A percentile compares a stretch with the other conserved stretches of the same genome.
phyloP scores from a whole-genome alignment of 2,329 filamentous ascomycete genomes.

The Coleophoma crateriformis region DNA sequence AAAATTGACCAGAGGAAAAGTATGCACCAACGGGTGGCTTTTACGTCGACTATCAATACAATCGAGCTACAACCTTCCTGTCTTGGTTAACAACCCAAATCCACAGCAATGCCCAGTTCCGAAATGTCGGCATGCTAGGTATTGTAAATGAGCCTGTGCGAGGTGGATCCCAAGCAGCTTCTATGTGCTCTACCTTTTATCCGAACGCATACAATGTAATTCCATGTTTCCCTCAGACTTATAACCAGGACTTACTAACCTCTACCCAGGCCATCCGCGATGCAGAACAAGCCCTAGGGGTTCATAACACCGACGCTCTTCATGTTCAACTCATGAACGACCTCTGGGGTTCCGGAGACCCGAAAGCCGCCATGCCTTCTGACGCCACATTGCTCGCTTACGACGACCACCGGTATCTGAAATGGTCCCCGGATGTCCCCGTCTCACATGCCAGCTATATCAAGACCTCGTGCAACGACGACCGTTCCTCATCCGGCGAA shows the following conservation, averaged over 20 bases:
- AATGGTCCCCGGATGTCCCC: slow-evolving; percentile 41
- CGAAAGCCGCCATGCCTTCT: slow-evolving; percentile 35
- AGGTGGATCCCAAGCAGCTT: slow-evolving; percentile 25
- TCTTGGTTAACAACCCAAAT: slow-evolving; percentile 47
- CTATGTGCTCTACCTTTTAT: slow-evolving; percentile 39
- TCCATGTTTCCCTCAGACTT: neutral
- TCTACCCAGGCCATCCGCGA: slow-evolving; percentile 37
- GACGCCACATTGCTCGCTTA: slow-evolving; percentile 41
- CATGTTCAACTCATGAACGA: slow-evolving; percentile 50
- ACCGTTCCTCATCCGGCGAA: slow-evolving; percentile 30
- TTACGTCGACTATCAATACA: slow-evolving; percentile 50
- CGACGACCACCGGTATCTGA: slow-evolving; percentile 50
- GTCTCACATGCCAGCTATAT: slow-evolving; percentile 44
- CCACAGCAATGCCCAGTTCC: slow-evolving; percentile 38
- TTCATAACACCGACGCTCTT: slow-evolving; percentile 36
- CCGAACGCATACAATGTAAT: slow-evolving; percentile 35
- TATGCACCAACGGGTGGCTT: slow-evolving; percentile 40
- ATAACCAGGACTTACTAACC: neutral
- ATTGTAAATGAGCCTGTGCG: slow-evolving; percentile 52
- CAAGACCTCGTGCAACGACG: slow-evolving; percentile 39
- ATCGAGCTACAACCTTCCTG: slow-evolving; percentile 49
- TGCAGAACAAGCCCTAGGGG: slow-evolving; percentile 37
- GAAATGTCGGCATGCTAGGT: slow-evolving; percentile 53
- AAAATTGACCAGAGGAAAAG: slow-evolving; percentile 10
- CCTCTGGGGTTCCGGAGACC: slow-evolving; percentile 51